Evolutionary conservation across 257 asterid genomes (phyloP).

Genomic region (Nicotiana otophora): DNA sequence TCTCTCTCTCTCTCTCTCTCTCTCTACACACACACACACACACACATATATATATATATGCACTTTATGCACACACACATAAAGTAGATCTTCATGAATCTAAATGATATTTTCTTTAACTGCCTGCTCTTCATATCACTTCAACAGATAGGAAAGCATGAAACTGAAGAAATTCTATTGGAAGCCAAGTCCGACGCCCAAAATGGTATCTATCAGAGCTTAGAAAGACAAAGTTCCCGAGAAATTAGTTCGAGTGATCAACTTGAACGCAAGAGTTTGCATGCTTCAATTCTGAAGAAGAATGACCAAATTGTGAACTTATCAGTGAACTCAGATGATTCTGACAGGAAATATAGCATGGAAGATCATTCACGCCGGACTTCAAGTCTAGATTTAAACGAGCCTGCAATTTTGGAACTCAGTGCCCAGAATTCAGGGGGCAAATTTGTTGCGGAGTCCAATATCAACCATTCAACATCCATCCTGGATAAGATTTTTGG

Average conservation of each 20-base stretch:
- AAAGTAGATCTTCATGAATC: constrained; percentile 1
- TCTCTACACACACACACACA: too few species aligned
- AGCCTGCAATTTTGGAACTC: constrained; percentile 28
- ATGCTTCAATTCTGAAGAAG: constrained; percentile 21
- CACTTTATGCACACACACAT: too few species aligned
- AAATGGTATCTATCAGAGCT: constrained; percentile 29
- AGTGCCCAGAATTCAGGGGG: constrained; percentile 32
- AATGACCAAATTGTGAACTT: constrained; percentile 33
- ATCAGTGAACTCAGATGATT: constrained; percentile 26
- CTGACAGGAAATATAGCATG: constrained; percentile 29
- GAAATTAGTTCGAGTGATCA: constrained; percentile 30
- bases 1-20: too few species aligned
- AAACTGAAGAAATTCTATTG: constrained; percentile 28
- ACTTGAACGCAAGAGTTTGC: constrained; percentile 32
- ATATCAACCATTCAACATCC: constrained; percentile 36
- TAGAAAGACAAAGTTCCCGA: constrained; percentile 31
- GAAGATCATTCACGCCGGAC: constrained; percentile 30
- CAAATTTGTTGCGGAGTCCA: constrained; percentile 33
- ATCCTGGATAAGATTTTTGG: constrained; percentile 62
- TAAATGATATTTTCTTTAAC: not conserved
- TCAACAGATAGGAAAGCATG: constrained; percentile 44
- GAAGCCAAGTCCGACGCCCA: constrained; percentile 31
- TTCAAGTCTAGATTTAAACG: constrained; percentile 32
- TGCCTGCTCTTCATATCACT: constrained; percentile 12
- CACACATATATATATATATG: not conserved